Conservation (phyloP, 768 basidiomycete species). For the Austroboletus eburneus region DNA sequence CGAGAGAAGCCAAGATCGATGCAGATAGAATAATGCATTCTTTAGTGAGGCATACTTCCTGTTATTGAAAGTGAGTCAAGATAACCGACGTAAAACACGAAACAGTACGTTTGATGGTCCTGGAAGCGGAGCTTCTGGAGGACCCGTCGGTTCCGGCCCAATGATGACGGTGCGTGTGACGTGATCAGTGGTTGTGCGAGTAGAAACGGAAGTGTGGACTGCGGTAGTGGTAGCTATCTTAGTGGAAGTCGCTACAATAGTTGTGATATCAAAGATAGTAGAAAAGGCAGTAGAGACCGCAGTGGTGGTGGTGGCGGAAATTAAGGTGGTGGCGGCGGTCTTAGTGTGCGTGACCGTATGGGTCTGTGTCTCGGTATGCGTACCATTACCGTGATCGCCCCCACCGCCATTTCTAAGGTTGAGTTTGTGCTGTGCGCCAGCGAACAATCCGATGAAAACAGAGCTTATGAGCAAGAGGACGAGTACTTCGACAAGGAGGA, state of each 20-base stretch:
- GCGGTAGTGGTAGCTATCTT: constrained; percentile 36
- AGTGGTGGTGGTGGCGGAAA: constrained; percentile 33
- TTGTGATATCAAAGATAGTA: constrained; percentile 31
- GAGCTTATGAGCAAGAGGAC: constrained; percentile 77
- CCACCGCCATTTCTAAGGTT: constrained; percentile 42
- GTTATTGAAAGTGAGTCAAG: constrained; percentile 6
- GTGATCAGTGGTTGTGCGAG: constrained; percentile 35
- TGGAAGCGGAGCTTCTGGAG: constrained; percentile 52
- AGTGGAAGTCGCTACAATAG: constrained; percentile 40
- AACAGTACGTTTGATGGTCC: constrained; percentile 48
- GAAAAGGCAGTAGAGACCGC: constrained; percentile 30
- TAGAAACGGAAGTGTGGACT: constrained; percentile 35
- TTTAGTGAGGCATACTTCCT: constrained; percentile 70
- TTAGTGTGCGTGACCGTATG: constrained; percentile 30
- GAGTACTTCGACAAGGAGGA: constrained; percentile 72
- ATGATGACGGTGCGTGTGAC: constrained; percentile 40
- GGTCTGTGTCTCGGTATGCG: constrained; percentile 32
- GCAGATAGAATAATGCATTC: constrained; percentile 84
- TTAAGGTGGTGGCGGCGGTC: constrained; percentile 27
- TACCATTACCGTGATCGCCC: constrained; percentile 31
- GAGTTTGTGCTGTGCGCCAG: constrained; percentile 80
- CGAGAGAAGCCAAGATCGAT: constrained; percentile 74
- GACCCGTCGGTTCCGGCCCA: constrained; percentile 38
- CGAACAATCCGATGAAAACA: constrained; percentile 90
- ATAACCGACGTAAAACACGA: background rate